phyloP scores from a whole-genome alignment of 768 basidiomycete species.

The Grammothele lineata region DNA sequence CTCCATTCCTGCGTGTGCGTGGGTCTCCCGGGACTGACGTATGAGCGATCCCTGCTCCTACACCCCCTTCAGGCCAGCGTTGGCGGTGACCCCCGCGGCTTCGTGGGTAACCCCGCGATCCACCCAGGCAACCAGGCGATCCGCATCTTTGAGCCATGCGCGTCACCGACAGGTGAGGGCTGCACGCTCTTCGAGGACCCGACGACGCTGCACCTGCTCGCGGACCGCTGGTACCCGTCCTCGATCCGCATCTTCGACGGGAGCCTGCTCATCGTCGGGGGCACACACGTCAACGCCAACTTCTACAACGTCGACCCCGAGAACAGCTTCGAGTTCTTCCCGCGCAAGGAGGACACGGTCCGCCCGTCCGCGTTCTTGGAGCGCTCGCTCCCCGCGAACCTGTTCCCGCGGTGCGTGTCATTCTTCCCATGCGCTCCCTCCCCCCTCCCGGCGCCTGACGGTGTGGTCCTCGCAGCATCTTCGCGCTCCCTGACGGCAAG shows the following conservation, averaged over 20 bases:
- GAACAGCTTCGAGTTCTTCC: conserved; percentile 80
- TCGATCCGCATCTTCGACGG: conserved; percentile 67
- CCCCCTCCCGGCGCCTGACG: conserved; percentile 39
- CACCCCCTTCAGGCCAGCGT: conserved; percentile 42
- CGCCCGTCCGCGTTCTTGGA: conserved; percentile 28
- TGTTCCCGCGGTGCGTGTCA: conserved; percentile 44
- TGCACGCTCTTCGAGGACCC: conserved; percentile 71
- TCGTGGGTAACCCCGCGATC: conserved; percentile 53
- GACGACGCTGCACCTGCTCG: conserved; percentile 60
- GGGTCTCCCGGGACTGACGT: no score
- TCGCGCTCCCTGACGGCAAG: conserved; percentile 63
- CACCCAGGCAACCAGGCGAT: conserved; percentile 78
- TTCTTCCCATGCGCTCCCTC: neutral
- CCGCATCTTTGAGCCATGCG: conserved; percentile 68
- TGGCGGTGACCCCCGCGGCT: conserved; percentile 78
- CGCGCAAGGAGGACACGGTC: conserved; percentile 53
- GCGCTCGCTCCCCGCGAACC: conserved; percentile 21
- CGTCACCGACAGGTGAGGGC: conserved; percentile 37
- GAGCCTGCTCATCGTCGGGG: conserved; percentile 77
- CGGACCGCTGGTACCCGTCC: conserved; percentile 78
- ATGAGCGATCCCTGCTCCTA: conserved; percentile 28
- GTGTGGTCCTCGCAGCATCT: conserved; percentile 64
- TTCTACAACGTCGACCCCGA: conserved; percentile 78
- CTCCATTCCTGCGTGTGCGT: neutral
- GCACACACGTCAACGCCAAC: conserved; percentile 79